Percentiles rank a stretch among this genome's conserved stretches.
These are phyloP conservation scores for Quillaja saponaria DNA, from an alignment of 306 rosid species.

Conservation along the genomic window DNA sequence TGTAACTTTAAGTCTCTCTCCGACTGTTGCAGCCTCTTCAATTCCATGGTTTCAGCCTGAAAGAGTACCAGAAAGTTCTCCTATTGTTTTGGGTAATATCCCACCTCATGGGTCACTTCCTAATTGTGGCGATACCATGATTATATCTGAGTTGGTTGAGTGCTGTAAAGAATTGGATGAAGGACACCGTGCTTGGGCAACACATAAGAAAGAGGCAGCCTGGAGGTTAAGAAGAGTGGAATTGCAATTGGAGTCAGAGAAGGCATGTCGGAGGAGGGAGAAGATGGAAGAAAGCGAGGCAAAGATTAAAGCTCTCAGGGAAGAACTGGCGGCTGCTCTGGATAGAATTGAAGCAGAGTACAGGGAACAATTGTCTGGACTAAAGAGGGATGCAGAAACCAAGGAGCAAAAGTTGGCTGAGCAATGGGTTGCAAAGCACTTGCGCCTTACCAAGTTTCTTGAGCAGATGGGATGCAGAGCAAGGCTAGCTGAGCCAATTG, in stretches of 20 bases:
- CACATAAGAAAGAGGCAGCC: conserved; percentile 78
- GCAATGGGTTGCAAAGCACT: conserved; percentile 87
- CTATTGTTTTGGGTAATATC: conserved; percentile 54
- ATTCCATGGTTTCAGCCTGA: conserved; percentile 78
- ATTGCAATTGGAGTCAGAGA: conserved; percentile 89
- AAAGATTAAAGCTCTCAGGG: conserved; percentile 80
- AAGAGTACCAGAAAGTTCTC: conserved; percentile 58
- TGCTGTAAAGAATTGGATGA: conserved; percentile 92
- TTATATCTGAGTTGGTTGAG: conserved; percentile 68
- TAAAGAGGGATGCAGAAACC: conserved; percentile 83
- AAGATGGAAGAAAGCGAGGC: conserved; percentile 82
- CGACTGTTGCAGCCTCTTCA: conserved; percentile 69
- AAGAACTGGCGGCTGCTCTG: conserved; percentile 67
- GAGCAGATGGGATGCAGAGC: conserved; percentile 78
- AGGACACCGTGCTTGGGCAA: conserved; percentile 76
- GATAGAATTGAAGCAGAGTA: conserved; percentile 88
- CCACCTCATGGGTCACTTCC: conserved; percentile 55
- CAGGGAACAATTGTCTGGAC: conserved; percentile 72
- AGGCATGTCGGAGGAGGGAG: conserved; percentile 68
- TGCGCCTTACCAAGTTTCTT: conserved; percentile 68
- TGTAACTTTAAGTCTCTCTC: conserved; percentile 76
- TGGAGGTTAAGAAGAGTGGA: conserved; percentile 93
- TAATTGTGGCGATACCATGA: conserved; percentile 52
- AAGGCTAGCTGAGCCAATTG: conserved; percentile 62
- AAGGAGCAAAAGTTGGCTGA: conserved; percentile 95